phyloP scores from a whole-genome alignment of 768 basidiomycete genomes.

The Lentinus brumalis region DNA sequence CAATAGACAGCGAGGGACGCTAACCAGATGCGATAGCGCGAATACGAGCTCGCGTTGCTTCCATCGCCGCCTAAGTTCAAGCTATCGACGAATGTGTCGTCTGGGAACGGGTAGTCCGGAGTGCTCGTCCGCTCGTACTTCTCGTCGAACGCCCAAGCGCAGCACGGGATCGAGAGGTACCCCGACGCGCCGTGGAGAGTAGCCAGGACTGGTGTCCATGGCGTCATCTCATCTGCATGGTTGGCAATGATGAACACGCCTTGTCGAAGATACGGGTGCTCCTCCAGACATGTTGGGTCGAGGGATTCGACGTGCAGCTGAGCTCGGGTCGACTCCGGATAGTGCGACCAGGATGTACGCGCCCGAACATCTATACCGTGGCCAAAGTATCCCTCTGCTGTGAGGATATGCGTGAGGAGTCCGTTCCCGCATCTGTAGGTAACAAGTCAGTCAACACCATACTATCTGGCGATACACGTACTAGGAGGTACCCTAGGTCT shows the following conservation, averaged over 20 bases:
- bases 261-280: slow-evolving; percentile 36
- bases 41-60: slow-evolving; percentile 67
- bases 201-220: slow-evolving; percentile 88
- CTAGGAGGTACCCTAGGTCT: slow-evolving; percentile 72
- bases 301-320: slow-evolving; percentile 70
- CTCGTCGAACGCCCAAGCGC: slow-evolving; percentile 78
- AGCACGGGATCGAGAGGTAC: slow-evolving; percentile 88
- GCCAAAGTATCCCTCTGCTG: slow-evolving; percentile 82
- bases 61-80: slow-evolving; percentile 67
- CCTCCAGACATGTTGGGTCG: slow-evolving; percentile 50
- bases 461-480: neutral
- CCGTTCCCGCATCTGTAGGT: slow-evolving; percentile 84
- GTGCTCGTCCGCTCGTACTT: slow-evolving; percentile 56
- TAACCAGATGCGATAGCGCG: slow-evolving; percentile 86
- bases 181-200: slow-evolving; percentile 61
- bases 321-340: slow-evolving; percentile 62
- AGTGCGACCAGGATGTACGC: slow-evolving; percentile 82
- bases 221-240: slow-evolving; percentile 95
- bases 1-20: slow-evolving; percentile 68
- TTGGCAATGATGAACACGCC: slow-evolving; percentile 87
- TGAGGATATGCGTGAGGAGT: slow-evolving; percentile 84
- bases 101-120: slow-evolving; percentile 25
- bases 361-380: slow-evolving; percentile 85
- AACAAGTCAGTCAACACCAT: neutral
- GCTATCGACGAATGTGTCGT: slow-evolving; percentile 35